Evolutionary conservation across 495 filamentous ascomycete species (phyloP), one percentile per base, ranked within the genome.

Genomic region (Neurospora sp.): DNA sequence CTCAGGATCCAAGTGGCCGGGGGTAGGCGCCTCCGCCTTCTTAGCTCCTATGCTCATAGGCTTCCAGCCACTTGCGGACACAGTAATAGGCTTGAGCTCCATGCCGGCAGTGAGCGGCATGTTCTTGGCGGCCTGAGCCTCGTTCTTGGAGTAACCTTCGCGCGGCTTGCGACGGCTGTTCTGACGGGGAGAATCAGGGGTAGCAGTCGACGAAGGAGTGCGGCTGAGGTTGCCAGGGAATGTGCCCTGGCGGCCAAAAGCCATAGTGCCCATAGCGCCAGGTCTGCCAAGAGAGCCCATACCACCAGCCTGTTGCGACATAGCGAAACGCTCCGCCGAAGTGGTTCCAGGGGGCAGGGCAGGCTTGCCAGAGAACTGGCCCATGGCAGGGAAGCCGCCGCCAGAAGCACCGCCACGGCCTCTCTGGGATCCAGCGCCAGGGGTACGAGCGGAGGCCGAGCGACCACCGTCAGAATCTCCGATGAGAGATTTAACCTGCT

Each of bases 21-120:
- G 73, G 35, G 79, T 75, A 39, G 82, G 80, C 53, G 81, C 71
- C n/a, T 77, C 75, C 5, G 80, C 68, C 11, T 53, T 35, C 76
- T 83, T 79, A 71, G 81, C 80, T 41, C 82, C 86, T 71, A 96
- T 73, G 74, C 92, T 94, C 44, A 84, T 88, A n/a, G 96, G 92
- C 83, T 97, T 98, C 96, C 96, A 99, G 27, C 96, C 94, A 41
- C 84, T 87, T 9, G 86, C 74, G 1, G 93, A 90, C 12, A 89
- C 80, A 46, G 87, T 83, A 20, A 98, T 90, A 72, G 92, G 90
- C 82, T 95, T 92, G 73, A 99, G 79, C 7, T 97, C 91, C 82
- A 87, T 84, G 76, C 91, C 89, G 53, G 88, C 88, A 71, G 94
- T 97, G 40, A 97, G 89, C 73, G 96, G 95, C 92, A 98, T 97